These are phyloP conservation scores for Tolypocladium tropicale DNA, from an alignment of 2,329 filamentous ascomycete genomes.

Conservation along the genomic window DNA sequence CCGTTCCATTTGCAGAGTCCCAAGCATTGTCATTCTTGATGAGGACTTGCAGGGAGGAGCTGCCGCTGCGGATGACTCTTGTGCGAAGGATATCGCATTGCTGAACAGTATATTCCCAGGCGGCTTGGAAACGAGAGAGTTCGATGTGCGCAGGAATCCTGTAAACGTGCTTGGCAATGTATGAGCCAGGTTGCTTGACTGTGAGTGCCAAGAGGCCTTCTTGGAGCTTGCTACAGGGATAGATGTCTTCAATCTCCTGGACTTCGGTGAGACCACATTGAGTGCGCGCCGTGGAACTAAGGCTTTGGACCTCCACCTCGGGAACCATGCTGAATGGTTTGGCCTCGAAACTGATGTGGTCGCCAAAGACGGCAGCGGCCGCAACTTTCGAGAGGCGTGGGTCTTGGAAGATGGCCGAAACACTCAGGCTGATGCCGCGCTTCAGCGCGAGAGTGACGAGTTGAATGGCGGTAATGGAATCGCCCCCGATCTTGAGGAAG, in stretches of 20 bases:
- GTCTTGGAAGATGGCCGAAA: not conserved
- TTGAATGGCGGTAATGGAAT: not conserved
- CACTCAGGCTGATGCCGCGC: not conserved
- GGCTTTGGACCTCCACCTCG: not conserved
- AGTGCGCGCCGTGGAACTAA: not conserved
- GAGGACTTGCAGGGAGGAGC: not conserved
- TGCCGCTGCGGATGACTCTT: not conserved
- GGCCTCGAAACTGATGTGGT: not conserved
- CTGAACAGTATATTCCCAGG: not conserved
- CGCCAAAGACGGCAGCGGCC: not conserved
- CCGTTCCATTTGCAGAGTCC: not conserved
- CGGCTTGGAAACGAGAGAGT: not conserved
- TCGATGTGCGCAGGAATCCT: not conserved
- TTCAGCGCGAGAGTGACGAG: not conserved
- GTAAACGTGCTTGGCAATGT: not conserved
- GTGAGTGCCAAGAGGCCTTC: not conserved
- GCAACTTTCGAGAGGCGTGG: not conserved
- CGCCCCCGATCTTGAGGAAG: not conserved
- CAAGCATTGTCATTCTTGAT: not conserved
- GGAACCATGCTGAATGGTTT: not conserved
- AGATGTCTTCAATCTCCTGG: not conserved
- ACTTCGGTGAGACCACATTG: not conserved
- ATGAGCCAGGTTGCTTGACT: not conserved
- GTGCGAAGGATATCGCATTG: not conserved
- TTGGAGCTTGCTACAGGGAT: not conserved